These are phyloP conservation scores for Trichoderma erinaceum DNA, from an alignment of 495 filamentous ascomycete species.

Conservation along the genomic window DNA sequence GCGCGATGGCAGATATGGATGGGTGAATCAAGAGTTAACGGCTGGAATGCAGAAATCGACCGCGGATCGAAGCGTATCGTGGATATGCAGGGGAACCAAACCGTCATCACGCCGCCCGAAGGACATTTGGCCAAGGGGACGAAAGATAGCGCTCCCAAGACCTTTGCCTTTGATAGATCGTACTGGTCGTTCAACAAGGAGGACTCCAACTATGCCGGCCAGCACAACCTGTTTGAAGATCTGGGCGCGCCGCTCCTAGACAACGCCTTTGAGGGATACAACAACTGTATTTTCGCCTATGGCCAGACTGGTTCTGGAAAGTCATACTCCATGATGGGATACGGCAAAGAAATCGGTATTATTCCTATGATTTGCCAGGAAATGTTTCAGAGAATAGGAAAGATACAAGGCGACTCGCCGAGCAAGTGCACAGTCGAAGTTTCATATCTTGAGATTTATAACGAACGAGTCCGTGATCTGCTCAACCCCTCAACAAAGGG, in stretches of 20 bases:
- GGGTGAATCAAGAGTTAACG: neutral
- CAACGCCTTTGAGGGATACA: conserved; percentile 98
- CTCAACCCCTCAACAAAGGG: conserved; percentile 95
- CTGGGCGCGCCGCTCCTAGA: conserved; percentile 87
- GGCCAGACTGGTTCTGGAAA: conserved; percentile 98
- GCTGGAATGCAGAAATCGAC: conserved; percentile 61
- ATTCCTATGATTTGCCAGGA: conserved; percentile 97
- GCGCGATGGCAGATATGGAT: conserved; percentile 10
- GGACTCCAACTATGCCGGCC: conserved; percentile 79
- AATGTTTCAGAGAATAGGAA: conserved; percentile 84
- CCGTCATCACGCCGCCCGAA: conserved; percentile 71
- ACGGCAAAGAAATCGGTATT: conserved; percentile 91
- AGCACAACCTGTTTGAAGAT: conserved; percentile 82
- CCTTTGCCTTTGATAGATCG: conserved; percentile 91
- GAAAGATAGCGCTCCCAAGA: conserved; percentile 68
- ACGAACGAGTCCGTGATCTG: conserved; percentile 93
- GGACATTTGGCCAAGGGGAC: conserved; percentile 51
- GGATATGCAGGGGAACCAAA: conserved; percentile 90
- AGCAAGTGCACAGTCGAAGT: conserved; percentile 91
- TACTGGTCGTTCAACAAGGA: conserved; percentile 95
- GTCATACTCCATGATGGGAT: conserved; percentile 99
- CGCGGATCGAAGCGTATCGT: conserved; percentile 95
- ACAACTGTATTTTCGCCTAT: conserved; percentile 99
- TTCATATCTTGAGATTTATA: conserved; percentile 99
- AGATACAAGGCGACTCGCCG: conserved; percentile 69